Evolutionary conservation across 768 basidiomycete genomes (phyloP), one percentile per base, ranked within the genome.

Genomic region (Lactarius quietus): DNA sequence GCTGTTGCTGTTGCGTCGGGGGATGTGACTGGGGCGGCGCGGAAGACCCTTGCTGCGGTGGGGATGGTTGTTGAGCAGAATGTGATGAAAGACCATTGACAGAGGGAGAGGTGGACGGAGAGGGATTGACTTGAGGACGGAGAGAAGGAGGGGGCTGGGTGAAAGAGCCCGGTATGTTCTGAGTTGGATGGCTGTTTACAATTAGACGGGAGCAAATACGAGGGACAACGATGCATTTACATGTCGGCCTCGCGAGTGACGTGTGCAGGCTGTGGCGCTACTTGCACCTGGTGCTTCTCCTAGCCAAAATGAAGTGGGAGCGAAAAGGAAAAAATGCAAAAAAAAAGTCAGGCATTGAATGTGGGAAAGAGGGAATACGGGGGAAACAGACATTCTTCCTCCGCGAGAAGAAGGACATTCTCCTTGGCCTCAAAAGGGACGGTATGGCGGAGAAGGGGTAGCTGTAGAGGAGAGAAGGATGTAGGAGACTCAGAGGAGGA

Each of bases 331-430:
- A 23, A 8, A 48, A 33, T 10, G 35, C 33, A 35, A 45, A 55
- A 39, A 35, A 60, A 23, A 20, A 15, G 53, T 59, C 33, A 64
- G 57, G 45, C 28, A 62, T 31, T 14, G 52, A 51, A 53, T 63
- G 59, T 23, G 52, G 56, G 35, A 62, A 63, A 45, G 63, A 55
- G 57, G 52, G 57, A 61, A 55, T 3, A 45, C 18, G 53, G 51
- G 53, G 26, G 26, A 20, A 78, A 63, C 76, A 57, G 78, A 83
- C 60, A 41, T 61, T 69, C 84, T 90, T 92, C 87, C 87, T 92
- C 84, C 90, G 84, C 52, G 85, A 88, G 84, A 93, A 93, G 90
- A 92, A 93, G 83, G 90, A 92, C 92, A 93, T 93, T 86, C 88
- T 88, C 76, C 86, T 79, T 69, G 84, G 73, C 77, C 84, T 82